These are phyloP conservation scores for Royoungia palumana DNA, from an alignment of 768 basidiomycete species.

Conservation along the genomic window DNA sequence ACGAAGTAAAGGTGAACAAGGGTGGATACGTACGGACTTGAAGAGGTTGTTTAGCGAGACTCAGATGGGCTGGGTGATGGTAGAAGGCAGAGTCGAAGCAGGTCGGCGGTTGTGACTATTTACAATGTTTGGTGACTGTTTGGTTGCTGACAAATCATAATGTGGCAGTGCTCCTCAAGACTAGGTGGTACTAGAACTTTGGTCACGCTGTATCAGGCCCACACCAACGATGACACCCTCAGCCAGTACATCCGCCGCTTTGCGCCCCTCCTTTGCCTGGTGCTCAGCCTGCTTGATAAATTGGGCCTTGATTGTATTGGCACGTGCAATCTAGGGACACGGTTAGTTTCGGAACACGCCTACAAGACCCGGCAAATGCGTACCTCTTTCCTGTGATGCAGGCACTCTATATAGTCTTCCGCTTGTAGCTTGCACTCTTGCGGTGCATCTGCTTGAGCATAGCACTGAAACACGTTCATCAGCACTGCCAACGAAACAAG, in stretches of 20 bases:
- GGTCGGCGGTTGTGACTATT: slow-evolving; percentile 29
- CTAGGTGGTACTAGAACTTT: slow-evolving; percentile 8
- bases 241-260: slow-evolving; percentile 66
- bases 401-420: slow-evolving; percentile 89
- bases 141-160: slow-evolving; percentile 35
- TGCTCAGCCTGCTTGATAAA: slow-evolving; percentile 64
- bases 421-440: slow-evolving; percentile 64
- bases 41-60: background rate
- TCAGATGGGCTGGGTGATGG: slow-evolving; percentile 19
- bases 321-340: slow-evolving; percentile 53
- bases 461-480: slow-evolving; percentile 56
- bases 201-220: slow-evolving; percentile 65
- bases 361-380: slow-evolving; percentile 19
- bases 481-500: slow-evolving; percentile 1
- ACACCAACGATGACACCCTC: slow-evolving; percentile 74
- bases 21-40: slow-evolving; percentile 11
- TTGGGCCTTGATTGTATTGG: slow-evolving; percentile 67
- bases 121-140: slow-evolving; percentile 36
- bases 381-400: slow-evolving; percentile 89
- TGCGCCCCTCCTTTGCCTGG: slow-evolving; percentile 65
- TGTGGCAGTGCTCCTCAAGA: slow-evolving; percentile 10
- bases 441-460: slow-evolving; percentile 75
- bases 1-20: background rate
- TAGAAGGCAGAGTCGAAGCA: slow-evolving; percentile 23
- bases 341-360: background rate